Percentiles rank a stretch among this genome's conserved stretches.
These are phyloP conservation scores for Quercus rubra DNA, from an alignment of 306 rosid species.

Conservation along the genomic window DNA sequence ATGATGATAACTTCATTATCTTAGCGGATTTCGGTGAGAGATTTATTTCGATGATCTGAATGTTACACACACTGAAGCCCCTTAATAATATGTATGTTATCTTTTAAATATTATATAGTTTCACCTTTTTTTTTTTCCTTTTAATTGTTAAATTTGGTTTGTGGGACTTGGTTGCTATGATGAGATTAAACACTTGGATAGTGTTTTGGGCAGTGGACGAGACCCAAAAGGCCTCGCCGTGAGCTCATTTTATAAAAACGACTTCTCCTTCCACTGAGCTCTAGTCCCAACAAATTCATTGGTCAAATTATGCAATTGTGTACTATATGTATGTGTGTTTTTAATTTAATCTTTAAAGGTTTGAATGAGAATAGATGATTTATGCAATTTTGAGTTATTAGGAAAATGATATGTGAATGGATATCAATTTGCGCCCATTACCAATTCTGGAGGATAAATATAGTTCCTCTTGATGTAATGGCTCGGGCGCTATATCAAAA, in stretches of 20 bases:
- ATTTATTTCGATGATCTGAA: slow-evolving; percentile 67
- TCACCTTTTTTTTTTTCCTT: no score
- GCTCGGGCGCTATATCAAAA: slow-evolving; percentile 67
- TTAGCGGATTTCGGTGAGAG: slow-evolving; percentile 99
- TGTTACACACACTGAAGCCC: slow-evolving; percentile 98
- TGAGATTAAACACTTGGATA: slow-evolving; percentile 60
- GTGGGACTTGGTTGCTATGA: slow-evolving; percentile 49
- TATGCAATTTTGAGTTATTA: not conserved
- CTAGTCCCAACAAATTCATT: not conserved
- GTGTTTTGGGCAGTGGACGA: slow-evolving; percentile 90
- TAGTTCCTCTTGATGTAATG: slow-evolving; percentile 72
- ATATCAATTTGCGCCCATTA: slow-evolving; percentile 48
- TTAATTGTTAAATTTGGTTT: not conserved
- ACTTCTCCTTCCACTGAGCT: slow-evolving; percentile 99
- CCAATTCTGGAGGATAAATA: slow-evolving; percentile 61
- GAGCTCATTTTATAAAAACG: slow-evolving; percentile 60
- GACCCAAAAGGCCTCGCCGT: slow-evolving; percentile 53
- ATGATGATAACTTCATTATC: slow-evolving; percentile 64
- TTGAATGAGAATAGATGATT: no score
- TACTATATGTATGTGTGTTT: no score
- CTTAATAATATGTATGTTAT: no score
- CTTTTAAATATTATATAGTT: not conserved
- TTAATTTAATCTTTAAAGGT: no score
- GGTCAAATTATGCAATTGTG: no score
- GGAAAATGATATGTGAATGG: no score